phyloP scores from a whole-genome alignment of 805 yeast genomes.

The Wickerhamiella spandovensis region DNA sequence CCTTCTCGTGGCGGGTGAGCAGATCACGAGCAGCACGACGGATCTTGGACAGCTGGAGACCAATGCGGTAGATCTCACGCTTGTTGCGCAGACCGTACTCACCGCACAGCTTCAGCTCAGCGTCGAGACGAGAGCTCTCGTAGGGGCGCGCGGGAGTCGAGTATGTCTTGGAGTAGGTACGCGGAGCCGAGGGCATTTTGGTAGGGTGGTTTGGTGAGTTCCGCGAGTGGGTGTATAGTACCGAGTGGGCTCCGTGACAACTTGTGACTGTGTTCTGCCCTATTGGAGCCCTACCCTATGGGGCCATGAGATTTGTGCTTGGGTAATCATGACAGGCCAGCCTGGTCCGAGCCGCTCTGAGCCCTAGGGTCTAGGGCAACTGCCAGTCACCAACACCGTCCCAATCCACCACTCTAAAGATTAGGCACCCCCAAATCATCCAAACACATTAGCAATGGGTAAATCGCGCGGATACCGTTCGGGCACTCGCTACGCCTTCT shows the following conservation, averaged over 20 bases:
- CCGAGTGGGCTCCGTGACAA: not conserved
- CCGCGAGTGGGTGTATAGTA: constrained; percentile 1
- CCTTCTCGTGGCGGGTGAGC: constrained; percentile 99
- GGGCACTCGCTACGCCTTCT: constrained; percentile 99
- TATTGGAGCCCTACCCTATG: not conserved
- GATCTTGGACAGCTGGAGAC: constrained; percentile 97
- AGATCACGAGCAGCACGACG: constrained; percentile 99
- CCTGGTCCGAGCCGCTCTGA: not conserved
- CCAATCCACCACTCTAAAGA: constrained; percentile 1
- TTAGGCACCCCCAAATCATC: not conserved
- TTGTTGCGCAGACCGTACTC: constrained; percentile 99
- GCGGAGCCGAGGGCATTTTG: constrained; percentile 41
- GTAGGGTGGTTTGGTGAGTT: constrained; percentile 7
- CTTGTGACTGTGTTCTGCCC: constrained; percentile 1
- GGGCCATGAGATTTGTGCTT: no score
- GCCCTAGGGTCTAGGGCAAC: not conserved
- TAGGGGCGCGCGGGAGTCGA: constrained; percentile 98
- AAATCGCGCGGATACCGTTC: constrained; percentile 96
- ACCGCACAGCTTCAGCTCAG: constrained; percentile 98
- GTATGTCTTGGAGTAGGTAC: constrained; percentile 99
- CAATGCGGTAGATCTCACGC: constrained; percentile 99
- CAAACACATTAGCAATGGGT: constrained; percentile 17
- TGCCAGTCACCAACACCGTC: not conserved
- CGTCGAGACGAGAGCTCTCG: constrained; percentile 98
- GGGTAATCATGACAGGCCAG: not conserved